These are phyloP conservation scores for Gymnopilus junonius DNA, from an alignment of 768 basidiomycete species.

Conservation along the genomic window DNA sequence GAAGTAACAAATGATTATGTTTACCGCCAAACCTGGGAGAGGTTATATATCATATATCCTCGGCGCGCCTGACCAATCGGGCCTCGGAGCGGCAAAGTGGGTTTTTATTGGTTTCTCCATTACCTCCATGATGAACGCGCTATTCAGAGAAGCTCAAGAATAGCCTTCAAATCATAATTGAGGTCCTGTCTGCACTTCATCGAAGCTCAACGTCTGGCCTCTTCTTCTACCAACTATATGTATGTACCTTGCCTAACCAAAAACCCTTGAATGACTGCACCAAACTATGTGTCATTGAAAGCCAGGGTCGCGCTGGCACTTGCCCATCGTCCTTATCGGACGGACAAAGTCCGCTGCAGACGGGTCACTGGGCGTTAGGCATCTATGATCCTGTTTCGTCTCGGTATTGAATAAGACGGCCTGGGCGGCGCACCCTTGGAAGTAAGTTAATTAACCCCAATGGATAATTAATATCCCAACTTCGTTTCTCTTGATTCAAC, in stretches of 20 bases:
- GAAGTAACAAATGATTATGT: too few species aligned
- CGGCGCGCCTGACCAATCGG: not conserved
- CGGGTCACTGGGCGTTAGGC: conserved; percentile 1
- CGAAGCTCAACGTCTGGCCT: not conserved
- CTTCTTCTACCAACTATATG: not conserved
- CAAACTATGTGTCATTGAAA: not conserved
- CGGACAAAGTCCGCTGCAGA: not conserved
- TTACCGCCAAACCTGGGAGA: too few species aligned
- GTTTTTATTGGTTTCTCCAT: not conserved
- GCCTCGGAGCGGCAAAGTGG: not conserved
- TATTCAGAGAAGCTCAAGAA: not conserved
- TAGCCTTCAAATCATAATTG: not conserved
- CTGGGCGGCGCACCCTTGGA: not conserved
- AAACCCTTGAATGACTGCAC: not conserved
- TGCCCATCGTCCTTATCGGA: not conserved
- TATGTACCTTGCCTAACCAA: not conserved
- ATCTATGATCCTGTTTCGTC: conserved; percentile 6
- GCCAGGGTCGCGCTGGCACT: not conserved
- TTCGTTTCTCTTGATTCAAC: not conserved
- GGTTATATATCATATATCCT: too few species aligned
- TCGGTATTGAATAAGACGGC: not conserved
- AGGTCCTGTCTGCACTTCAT: not conserved
- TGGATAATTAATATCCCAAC: not conserved
- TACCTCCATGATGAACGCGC: not conserved
- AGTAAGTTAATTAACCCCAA: not conserved